phyloP scores from a whole-genome alignment of 2,329 filamentous ascomycete species.

The Fusarium neocosmosporiellum region DNA sequence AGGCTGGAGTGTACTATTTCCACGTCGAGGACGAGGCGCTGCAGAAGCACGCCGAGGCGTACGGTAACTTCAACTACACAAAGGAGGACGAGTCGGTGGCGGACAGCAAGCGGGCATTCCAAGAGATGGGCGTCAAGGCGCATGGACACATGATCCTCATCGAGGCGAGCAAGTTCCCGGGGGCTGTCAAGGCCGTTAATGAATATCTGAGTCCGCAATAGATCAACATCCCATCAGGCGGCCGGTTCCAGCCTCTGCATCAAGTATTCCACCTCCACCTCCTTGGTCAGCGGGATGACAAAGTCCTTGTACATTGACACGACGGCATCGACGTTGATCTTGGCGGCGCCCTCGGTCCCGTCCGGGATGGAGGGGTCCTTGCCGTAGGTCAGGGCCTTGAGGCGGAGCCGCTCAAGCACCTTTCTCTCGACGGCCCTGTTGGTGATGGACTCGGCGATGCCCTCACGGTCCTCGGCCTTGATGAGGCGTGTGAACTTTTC shows the following conservation, averaged over 20 bases:
- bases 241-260: conserved; percentile 83
- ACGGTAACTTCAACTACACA: conserved; percentile 80
- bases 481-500: conserved; percentile 87
- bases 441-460: conserved; percentile 91
- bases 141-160: conserved; percentile 88
- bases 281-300: conserved; percentile 97
- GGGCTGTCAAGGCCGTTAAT: conserved; percentile 78
- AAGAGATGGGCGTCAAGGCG: conserved; percentile 89
- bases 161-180: conserved; percentile 80
- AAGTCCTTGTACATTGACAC: conserved; percentile 91
- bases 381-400: conserved; percentile 95
- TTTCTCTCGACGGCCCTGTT: conserved; percentile 89
- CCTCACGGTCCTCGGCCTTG: conserved; percentile 79
- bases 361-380: conserved; percentile 80
- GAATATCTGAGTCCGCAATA: conserved; percentile 74
- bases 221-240: conserved; percentile 37
- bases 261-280: conserved; percentile 97
- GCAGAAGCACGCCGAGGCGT: conserved; percentile 77
- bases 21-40: conserved; percentile 95
- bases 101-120: conserved; percentile 94
- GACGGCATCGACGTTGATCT: conserved; percentile 93
- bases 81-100: conserved; percentile 84
- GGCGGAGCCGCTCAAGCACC: conserved; percentile 84
- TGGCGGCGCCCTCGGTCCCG: conserved; percentile 68
- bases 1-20: conserved; percentile 82